Percentiles rank a stretch among this genome's conserved stretches.
These are phyloP conservation scores for Cercospora beticola DNA, from an alignment of 2,329 filamentous ascomycete genomes.

Conservation along the genomic window DNA sequence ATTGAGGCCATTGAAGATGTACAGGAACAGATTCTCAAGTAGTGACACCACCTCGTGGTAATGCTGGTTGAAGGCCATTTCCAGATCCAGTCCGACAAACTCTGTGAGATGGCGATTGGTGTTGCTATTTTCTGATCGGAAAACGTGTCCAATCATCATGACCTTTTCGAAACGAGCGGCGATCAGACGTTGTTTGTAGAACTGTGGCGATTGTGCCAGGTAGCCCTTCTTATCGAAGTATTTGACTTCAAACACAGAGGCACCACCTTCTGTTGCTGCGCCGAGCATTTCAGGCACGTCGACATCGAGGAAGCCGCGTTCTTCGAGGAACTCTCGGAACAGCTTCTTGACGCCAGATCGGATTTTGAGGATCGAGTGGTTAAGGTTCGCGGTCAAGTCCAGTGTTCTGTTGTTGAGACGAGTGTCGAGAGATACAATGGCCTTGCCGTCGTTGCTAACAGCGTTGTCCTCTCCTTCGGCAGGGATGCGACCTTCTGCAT, in stretches of 20 bases:
- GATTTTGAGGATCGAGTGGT: slow-evolving; percentile 79
- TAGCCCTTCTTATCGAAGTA: slow-evolving; percentile 86
- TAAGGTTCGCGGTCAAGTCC: slow-evolving; percentile 87
- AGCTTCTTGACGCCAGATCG: slow-evolving; percentile 66
- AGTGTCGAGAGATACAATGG: slow-evolving; percentile 77
- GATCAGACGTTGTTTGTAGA: slow-evolving; percentile 87
- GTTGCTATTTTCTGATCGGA: slow-evolving; percentile 83
- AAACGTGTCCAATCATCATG: slow-evolving; percentile 76
- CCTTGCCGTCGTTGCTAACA: slow-evolving; percentile 51
- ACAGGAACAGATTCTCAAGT: slow-evolving; percentile 71
- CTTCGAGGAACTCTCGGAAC: slow-evolving; percentile 76
- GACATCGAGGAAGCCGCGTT: slow-evolving; percentile 75
- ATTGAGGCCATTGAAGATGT: slow-evolving; percentile 75
- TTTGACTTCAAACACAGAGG: slow-evolving; percentile 83
- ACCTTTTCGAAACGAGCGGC: slow-evolving; percentile 75
- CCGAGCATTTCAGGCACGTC: slow-evolving; percentile 88
- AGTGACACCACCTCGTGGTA: slow-evolving; percentile 74
- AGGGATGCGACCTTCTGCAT: slow-evolving; percentile 53
- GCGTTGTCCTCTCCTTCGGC: slow-evolving; percentile 50
- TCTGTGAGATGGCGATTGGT: slow-evolving; percentile 83
- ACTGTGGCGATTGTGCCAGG: slow-evolving; percentile 77
- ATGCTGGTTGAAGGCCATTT: slow-evolving; percentile 80
- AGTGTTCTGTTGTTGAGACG: slow-evolving; percentile 89
- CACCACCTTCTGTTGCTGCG: slow-evolving; percentile 87
- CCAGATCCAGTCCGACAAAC: slow-evolving; percentile 85